Conservation (phyloP, 2,329 filamentous ascomycete species). For the Elsinoe perseae region DNA sequence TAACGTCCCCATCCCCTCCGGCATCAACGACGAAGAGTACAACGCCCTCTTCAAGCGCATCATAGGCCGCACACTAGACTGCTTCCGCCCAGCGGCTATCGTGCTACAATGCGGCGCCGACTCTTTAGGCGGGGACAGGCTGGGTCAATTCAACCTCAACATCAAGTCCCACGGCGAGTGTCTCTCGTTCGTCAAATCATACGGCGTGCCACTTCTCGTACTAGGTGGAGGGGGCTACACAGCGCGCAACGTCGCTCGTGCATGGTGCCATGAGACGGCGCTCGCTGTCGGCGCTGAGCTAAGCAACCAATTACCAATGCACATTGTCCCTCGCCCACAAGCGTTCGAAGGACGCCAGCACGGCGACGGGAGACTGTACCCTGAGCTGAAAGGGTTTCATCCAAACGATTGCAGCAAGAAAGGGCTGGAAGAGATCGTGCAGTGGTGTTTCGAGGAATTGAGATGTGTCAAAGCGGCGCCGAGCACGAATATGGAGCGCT, state of each 20-base stretch:
- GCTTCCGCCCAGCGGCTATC: slow-evolving; percentile 83
- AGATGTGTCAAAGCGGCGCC: slow-evolving; percentile 78
- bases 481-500: slow-evolving; percentile 73
- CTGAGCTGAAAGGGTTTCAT: slow-evolving; percentile 71
- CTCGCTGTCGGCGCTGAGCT: slow-evolving; percentile 74
- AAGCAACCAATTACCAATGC: slow-evolving; percentile 59
- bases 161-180: slow-evolving; percentile 90
- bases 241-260: slow-evolving; percentile 87
- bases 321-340: slow-evolving; percentile 74
- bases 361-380: slow-evolving; percentile 62
- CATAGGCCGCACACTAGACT: slow-evolving; percentile 67
- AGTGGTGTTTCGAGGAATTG: slow-evolving; percentile 75
- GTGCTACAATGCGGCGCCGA: slow-evolving; percentile 94
- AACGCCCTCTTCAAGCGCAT: slow-evolving; percentile 74
- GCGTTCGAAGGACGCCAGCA: slow-evolving; percentile 79
- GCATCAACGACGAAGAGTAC: slow-evolving; percentile 69
- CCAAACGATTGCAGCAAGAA: slow-evolving; percentile 67
- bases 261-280: slow-evolving; percentile 94
- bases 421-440: slow-evolving; percentile 64
- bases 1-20: slow-evolving; percentile 61
- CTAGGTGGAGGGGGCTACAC: slow-evolving; percentile 96
- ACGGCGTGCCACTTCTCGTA: slow-evolving; percentile 73
- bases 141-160: slow-evolving; percentile 94
- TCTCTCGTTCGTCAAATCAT: slow-evolving; percentile 77
- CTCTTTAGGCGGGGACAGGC: slow-evolving; percentile 82